A percentile compares a stretch with the other conserved stretches of the same genome.
Evolutionary conservation across 176 grass and related monocot genomes (phyloP).

Genomic region (Avena eriantha): DNA sequence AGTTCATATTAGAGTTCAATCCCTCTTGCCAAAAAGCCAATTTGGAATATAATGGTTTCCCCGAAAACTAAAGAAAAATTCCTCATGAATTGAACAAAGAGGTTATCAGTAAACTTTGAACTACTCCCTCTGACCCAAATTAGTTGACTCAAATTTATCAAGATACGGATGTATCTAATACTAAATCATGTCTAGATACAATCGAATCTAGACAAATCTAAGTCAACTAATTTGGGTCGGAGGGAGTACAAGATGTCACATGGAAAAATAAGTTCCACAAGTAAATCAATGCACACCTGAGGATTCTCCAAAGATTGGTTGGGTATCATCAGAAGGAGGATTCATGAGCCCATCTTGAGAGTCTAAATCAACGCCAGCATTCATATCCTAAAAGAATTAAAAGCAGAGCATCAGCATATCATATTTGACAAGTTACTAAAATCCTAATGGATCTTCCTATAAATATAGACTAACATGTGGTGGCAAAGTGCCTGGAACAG

Average conservation of each 20-base stretch:
- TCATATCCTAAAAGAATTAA: conserved; percentile 40
- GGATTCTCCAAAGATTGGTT: conserved; percentile 18
- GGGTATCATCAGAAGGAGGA: conserved; percentile 26
- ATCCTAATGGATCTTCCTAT: background rate
- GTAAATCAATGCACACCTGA: conserved; percentile 35
- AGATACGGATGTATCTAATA: too few relatives aligned
- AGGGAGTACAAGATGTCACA: background rate
- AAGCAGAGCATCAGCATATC: background rate
- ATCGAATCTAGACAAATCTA: too few relatives aligned
- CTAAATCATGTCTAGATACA: too few relatives aligned
- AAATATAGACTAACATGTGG: conserved; percentile 25
- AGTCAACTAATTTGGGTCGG: too few relatives aligned
- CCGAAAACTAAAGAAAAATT: background rate
- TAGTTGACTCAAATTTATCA: too few relatives aligned
- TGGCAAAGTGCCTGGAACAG: background rate
- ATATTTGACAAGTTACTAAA: background rate
- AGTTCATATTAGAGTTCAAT: conserved; percentile 10
- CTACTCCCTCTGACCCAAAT: background rate
- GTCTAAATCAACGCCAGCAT: conserved; percentile 36
- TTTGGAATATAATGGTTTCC: background rate
- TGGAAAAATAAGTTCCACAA: background rate
- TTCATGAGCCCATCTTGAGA: conserved; percentile 7
- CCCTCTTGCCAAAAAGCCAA: background rate
- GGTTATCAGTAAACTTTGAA: background rate
- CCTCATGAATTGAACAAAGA: background rate